Conservation (phyloP, 805 yeast genomes). For the Clavispora phyllophila region DNA sequence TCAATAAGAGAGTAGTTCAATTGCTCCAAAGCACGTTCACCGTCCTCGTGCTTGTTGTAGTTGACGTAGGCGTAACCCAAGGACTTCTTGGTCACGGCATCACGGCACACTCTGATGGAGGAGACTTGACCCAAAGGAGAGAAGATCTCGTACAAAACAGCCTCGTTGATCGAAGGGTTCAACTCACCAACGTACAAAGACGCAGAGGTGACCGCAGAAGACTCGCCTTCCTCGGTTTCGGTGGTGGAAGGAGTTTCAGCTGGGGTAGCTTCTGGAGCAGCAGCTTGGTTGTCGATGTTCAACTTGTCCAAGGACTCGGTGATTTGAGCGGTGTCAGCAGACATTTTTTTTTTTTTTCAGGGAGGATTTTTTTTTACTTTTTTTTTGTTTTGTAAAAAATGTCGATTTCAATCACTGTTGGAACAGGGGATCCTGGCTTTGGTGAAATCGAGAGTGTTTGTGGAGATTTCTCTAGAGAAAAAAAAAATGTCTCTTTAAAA, state of each 20-base stretch:
- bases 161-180: constrained; percentile 89
- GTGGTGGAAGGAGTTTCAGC: constrained; percentile 26
- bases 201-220: constrained; percentile 56
- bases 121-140: constrained; percentile 93
- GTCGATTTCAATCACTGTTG: constrained; percentile 5
- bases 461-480: constrained; percentile 17
- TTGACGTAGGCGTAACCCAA: constrained; percentile 98
- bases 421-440: constrained; percentile 1
- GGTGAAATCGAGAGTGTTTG: constrained; percentile 1
- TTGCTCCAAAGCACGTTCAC: constrained; percentile 90
- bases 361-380: constrained; percentile 10
- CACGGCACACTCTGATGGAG: constrained; percentile 98
- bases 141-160: constrained; percentile 89
- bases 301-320: constrained; percentile 46
- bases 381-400: constrained; percentile 8
- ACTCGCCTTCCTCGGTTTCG: constrained; percentile 27
- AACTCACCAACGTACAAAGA: constrained; percentile 97
- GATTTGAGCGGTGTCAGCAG: constrained; percentile 41
- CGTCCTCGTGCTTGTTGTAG: constrained; percentile 85
- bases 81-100: constrained; percentile 93
- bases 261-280: constrained; percentile 19
- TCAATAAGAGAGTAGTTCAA: constrained; percentile 91
- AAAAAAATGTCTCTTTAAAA: constrained; percentile 6
- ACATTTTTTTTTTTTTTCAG: constrained; percentile 20
- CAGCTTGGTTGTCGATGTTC: constrained; percentile 35